These are phyloP conservation scores for Aspergillus floridensis DNA, from an alignment of 2,329 filamentous ascomycete genomes.

Conservation along the genomic window DNA sequence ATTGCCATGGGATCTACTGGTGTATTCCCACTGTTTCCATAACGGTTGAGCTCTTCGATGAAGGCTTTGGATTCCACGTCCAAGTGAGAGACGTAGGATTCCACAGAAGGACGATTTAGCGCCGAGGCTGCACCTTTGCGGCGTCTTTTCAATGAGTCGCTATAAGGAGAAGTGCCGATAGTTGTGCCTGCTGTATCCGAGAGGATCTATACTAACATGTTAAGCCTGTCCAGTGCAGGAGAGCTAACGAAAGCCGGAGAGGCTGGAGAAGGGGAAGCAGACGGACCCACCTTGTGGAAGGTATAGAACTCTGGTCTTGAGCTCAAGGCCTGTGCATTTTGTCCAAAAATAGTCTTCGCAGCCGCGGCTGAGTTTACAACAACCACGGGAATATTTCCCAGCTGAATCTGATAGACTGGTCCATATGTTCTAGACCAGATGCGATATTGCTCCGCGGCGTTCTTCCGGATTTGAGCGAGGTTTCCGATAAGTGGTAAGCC, in stretches of 20 bases:
- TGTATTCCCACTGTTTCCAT: constrained; percentile 54
- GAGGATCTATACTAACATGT: constrained; percentile 47
- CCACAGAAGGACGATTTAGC: constrained; percentile 63
- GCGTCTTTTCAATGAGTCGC: constrained; percentile 61
- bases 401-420: constrained; percentile 56
- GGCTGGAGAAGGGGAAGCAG: too few species aligned
- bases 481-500: constrained; percentile 57
- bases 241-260: not conserved
- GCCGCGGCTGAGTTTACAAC: constrained; percentile 56
- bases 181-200: constrained; percentile 66
- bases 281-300: constrained; percentile 53
- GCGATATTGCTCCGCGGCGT: constrained; percentile 58
- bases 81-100: constrained; percentile 61
- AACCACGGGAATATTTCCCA: constrained; percentile 57
- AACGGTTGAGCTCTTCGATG: constrained; percentile 58
- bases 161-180: constrained; percentile 66
- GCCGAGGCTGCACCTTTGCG: constrained; percentile 65
- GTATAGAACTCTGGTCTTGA: constrained; percentile 59
- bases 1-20: constrained; percentile 65
- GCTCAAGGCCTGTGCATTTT: constrained; percentile 54
- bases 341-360: constrained; percentile 52
- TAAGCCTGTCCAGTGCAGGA: not conserved
- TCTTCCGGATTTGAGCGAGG: constrained; percentile 53
- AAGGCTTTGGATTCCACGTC: constrained; percentile 64
- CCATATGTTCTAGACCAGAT: constrained; percentile 53